These are phyloP conservation scores for Eimeria tenella DNA, from an alignment of 169 alveolate species.

Conservation along the genomic window DNA sequence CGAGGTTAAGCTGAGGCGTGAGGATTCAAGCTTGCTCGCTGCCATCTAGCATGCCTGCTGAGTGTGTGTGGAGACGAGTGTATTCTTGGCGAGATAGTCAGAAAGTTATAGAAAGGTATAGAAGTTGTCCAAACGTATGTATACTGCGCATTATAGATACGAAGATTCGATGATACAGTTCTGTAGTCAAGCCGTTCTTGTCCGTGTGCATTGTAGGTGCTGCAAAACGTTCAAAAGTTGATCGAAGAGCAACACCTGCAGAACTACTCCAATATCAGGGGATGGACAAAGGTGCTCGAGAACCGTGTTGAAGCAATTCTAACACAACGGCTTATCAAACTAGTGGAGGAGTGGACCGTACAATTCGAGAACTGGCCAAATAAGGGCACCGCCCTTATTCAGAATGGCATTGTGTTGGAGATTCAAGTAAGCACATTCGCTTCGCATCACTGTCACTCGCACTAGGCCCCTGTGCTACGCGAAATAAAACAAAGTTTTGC, in stretches of 20 bases:
- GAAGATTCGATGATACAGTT: no score
- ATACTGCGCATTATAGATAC: no score
- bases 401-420: conserved; percentile 58
- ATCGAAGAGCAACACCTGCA: conserved; percentile 81
- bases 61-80: no score
- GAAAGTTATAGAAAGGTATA: no score
- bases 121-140: no score
- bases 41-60: no score
- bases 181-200: no score
- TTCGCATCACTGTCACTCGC: no score
- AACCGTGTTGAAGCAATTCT: conserved; percentile 70
- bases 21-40: no score
- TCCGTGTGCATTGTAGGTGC: conserved; percentile 10
- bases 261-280: conserved; percentile 80
- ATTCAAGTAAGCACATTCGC: conserved; percentile 23
- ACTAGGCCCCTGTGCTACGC: no score
- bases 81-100: no score
- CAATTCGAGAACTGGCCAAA: conserved; percentile 83
- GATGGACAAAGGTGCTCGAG: conserved; percentile 79
- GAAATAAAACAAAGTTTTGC: no score
- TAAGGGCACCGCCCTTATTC: conserved; percentile 74
- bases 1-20: not conserved
- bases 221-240: conserved; percentile 81
- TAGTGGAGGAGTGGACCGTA: conserved; percentile 79
- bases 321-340: conserved; percentile 52